Conservation (phyloP, 495 filamentous ascomycete genomes). For the Xylaria acuta region DNA sequence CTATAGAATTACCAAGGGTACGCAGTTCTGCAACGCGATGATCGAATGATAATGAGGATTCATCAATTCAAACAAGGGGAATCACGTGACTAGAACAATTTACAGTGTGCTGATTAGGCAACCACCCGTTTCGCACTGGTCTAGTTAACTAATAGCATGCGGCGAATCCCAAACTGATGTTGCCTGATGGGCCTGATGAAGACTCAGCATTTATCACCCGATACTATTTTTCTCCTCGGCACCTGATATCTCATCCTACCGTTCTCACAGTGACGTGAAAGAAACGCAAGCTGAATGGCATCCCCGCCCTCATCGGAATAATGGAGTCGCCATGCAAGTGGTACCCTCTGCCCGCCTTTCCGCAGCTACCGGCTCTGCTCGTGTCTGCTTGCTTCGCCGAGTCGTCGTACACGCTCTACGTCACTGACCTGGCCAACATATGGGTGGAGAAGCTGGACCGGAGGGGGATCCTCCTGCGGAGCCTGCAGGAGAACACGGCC, state of each 20-base stretch:
- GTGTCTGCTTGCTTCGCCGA: constrained; percentile 47
- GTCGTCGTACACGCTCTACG: constrained; percentile 70
- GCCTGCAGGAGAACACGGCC: constrained; percentile 68
- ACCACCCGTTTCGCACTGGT: background rate
- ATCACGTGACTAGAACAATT: background rate
- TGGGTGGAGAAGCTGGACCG: constrained; percentile 78
- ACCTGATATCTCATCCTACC: background rate
- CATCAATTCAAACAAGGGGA: background rate
- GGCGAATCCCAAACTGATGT: background rate
- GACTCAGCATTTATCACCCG: background rate
- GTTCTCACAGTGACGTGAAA: background rate
- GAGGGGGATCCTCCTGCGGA: constrained; percentile 67
- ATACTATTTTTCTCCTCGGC: background rate
- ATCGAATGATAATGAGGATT: background rate
- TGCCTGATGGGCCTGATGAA: background rate
- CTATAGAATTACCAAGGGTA: too few relatives aligned
- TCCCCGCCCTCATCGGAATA: constrained; percentile 4
- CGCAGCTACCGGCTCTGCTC: constrained; percentile 49
- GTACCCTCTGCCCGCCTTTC: constrained; percentile 39
- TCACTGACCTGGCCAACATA: constrained; percentile 86
- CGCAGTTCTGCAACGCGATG: background rate
- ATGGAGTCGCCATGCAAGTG: constrained; percentile 32
- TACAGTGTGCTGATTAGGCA: background rate
- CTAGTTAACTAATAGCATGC: background rate
- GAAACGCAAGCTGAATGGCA: background rate